Percentiles rank a stretch among this genome's conserved stretches.
Evolutionary conservation across 768 basidiomycete genomes (phyloP).

Genomic region (Rhodotorula kratochvilovae): DNA sequence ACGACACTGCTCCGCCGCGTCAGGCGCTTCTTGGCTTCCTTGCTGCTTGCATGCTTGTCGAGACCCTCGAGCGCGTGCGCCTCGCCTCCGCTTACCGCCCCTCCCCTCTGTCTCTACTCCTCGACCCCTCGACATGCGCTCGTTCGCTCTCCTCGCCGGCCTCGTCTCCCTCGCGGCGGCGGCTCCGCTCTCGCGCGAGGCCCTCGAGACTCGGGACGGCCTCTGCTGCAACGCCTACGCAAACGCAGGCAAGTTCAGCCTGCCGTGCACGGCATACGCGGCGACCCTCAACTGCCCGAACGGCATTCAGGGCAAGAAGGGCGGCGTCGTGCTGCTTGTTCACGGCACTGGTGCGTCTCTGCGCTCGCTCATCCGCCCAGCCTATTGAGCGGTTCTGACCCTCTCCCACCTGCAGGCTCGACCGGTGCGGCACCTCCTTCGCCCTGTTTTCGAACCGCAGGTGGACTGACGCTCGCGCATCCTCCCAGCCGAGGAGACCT

Average conservation of each 20-base stretch:
- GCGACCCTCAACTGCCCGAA: conserved; percentile 42
- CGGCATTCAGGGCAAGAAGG: conserved; percentile 33
- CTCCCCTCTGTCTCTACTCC: not conserved
- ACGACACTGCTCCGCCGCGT: no score
- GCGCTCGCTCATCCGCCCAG: not conserved
- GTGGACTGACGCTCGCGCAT: not conserved
- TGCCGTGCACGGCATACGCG: conserved; percentile 19
- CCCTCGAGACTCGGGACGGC: not conserved
- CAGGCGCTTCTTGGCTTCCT: no score
- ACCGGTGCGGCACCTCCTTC: no score
- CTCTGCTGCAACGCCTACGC: not conserved
- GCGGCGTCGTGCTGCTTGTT: conserved; percentile 45
- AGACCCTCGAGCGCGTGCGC: no score
- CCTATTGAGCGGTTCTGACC: no score
- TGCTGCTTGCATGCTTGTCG: no score
- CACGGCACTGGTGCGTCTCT: conserved; percentile 43
- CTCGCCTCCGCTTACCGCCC: no score
- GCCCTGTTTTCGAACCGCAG: no score
- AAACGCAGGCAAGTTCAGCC: conserved; percentile 12
- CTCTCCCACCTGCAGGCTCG: no score
- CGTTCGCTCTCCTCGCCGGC: not conserved
- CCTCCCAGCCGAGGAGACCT: conserved; percentile 41
- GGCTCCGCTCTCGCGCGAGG: not conserved
- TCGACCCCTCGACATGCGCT: not conserved
- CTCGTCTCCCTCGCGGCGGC: not conserved